A percentile compares a stretch with the other conserved stretches of the same genome.
These are phyloP conservation scores for Dendrobium huoshanense DNA, from an alignment of 106 monocot genomes.

Conservation along the genomic window DNA sequence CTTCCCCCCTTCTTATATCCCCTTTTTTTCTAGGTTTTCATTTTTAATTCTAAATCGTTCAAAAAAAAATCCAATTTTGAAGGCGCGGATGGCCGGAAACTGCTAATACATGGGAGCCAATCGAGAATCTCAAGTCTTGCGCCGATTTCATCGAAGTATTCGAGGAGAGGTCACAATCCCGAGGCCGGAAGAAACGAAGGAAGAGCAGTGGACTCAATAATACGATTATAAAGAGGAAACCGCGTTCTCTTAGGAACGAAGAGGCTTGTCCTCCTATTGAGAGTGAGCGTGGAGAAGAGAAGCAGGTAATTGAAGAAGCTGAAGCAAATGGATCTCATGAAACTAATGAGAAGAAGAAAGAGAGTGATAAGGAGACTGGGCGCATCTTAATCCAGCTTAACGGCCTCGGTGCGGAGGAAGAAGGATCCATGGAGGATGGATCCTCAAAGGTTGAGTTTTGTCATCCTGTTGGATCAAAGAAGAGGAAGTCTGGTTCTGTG, in stretches of 20 bases:
- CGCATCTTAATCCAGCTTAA: constrained; percentile 21
- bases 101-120: constrained; percentile 95
- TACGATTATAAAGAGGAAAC: constrained; percentile 11
- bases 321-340: constrained; percentile 7
- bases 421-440: constrained; percentile 19
- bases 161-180: constrained; percentile 40
- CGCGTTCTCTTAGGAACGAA: neutral
- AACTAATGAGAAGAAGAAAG: constrained; percentile 2
- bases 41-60: neutral
- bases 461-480: constrained; percentile 57
- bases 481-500: constrained; percentile 81
- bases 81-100: constrained; percentile 98
- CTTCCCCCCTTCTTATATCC: neutral
- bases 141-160: constrained; percentile 70
- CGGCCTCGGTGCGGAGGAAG: constrained; percentile 11
- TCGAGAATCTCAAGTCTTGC: constrained; percentile 64
- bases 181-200: constrained; percentile 45
- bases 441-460: constrained; percentile 22
- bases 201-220: constrained; percentile 15
- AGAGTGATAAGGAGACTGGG: constrained; percentile 3
- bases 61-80: neutral
- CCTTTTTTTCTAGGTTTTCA: neutral
- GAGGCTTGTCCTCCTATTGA: neutral
- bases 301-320: neutral
- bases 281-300: neutral